Percentiles rank a stretch among this genome's conserved stretches.
Conservation (phyloP, 129 eudicot species). For the Rutidosis leptorrhynchoides region DNA sequence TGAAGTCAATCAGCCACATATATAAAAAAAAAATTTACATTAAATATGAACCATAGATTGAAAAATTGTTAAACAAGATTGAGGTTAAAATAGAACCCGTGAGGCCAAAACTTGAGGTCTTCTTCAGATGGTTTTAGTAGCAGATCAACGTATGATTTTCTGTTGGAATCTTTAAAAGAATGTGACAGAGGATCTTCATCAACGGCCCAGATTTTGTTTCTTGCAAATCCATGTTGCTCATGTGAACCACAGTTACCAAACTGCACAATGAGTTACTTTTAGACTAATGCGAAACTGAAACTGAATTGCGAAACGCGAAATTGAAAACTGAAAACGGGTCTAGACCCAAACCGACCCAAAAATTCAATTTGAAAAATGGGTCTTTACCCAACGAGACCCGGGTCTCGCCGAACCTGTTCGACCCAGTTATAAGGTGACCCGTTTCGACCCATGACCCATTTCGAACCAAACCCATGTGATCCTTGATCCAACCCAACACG, state of each 20-base stretch:
- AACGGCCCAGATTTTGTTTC: constrained; percentile 71
- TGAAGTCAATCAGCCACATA: constrained; percentile 10
- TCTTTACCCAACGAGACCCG: too few relatives aligned
- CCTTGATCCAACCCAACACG: too few relatives aligned
- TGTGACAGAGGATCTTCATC: constrained; percentile 76
- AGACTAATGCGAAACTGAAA: too few relatives aligned
- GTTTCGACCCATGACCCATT: too few relatives aligned
- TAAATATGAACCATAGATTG: not conserved
- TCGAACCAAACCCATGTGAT: too few relatives aligned
- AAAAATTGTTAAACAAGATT: not conserved
- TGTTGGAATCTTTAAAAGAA: constrained; percentile 40
- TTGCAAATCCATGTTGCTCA: constrained; percentile 93
- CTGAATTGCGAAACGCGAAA: too few relatives aligned
- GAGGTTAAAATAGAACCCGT: constrained; percentile 44
- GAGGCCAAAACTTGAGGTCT: constrained; percentile 83
- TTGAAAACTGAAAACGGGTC: too few relatives aligned
- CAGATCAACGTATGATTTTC: constrained; percentile 54
- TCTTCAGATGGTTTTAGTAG: constrained; percentile 76
- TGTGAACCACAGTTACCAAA: constrained; percentile 72
- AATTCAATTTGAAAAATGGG: too few relatives aligned
- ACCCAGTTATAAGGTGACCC: too few relatives aligned
- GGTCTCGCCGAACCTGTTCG: too few relatives aligned
- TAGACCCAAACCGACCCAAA: too few relatives aligned
- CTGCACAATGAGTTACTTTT: constrained; percentile 48
- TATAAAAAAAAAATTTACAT: not conserved